A percentile compares a stretch with the other conserved stretches of the same genome.
phyloP scores from a whole-genome alignment of 225 moss, liverwort and hornwort genomes.

The Climacium dendroides region DNA sequence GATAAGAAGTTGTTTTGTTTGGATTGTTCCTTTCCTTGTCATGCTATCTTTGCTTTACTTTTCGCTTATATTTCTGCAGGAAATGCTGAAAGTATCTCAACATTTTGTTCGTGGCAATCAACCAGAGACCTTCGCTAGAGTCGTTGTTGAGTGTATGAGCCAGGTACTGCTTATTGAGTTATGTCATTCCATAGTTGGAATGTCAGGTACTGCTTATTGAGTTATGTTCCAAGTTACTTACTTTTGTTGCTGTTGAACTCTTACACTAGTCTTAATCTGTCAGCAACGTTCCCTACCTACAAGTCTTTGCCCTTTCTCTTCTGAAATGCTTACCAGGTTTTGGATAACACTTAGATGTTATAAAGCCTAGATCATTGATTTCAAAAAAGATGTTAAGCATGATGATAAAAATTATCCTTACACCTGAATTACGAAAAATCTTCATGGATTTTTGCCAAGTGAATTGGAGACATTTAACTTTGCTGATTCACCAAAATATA shows the following conservation, averaged over 20 bases:
- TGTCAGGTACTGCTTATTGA: conserved; percentile 46
- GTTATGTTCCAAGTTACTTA: background rate
- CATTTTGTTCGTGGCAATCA: conserved; percentile 82
- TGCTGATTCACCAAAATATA: background rate
- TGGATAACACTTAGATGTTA: background rate
- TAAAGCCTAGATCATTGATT: background rate
- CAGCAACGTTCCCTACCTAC: background rate
- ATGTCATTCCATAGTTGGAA: too few species aligned
- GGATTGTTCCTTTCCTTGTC: background rate
- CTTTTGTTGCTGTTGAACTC: background rate
- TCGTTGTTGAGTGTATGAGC: conserved; percentile 58
- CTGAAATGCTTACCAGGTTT: background rate
- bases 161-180: conserved; percentile 38
- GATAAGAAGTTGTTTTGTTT: background rate
- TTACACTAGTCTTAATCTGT: background rate
- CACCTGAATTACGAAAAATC: background rate
- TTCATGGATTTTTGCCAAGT: background rate
- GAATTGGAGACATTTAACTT: background rate
- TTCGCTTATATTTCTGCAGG: conserved; percentile 31
- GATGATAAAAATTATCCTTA: background rate
- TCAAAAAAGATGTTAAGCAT: background rate
- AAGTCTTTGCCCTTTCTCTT: background rate
- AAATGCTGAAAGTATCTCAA: conserved; percentile 80
- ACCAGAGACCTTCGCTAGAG: conserved; percentile 64
- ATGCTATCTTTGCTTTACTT: background rate